Evolutionary conservation across 2,329 filamentous ascomycete genomes (phyloP), one percentile per base, ranked within the genome.

Genomic region (Fusarium acutatum): DNA sequence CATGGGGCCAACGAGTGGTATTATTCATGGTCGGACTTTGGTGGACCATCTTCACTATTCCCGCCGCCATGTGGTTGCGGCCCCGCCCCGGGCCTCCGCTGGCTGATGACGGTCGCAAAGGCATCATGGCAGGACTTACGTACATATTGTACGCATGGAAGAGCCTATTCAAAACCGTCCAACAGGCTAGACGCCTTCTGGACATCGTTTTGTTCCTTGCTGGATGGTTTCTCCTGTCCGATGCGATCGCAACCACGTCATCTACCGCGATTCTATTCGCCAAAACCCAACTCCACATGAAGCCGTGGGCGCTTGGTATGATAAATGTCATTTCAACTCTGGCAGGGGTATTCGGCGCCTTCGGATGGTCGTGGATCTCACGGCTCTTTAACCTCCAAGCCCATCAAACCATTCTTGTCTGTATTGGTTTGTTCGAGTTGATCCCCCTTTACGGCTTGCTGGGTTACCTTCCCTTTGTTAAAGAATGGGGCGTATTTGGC

Each of bases 241-340:
- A 99, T 78, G 95, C 94, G 46, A 95, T 98, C 72, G 96, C 96
- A 13, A 98, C 96, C 0, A 96, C 97, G 1, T 96, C 94, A 38
- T 96, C 95, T 20, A 98, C 96, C 1, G 96, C 96, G 1, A 95
- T 98, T 34, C 87, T 99, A 15, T 99, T 98, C 80, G 96, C 96
- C 44, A 98, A 98, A 84, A 98, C 96, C 0, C 91, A 95, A 72
- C 86, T 99, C 15, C 90, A 93, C 73, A 99, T 99, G 96, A 88
- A 92, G 66, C 92, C 95, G 2, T 94, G 94, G 82, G 93, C 94
- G 6, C 84, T 99, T 30, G 96, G 94, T 11, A 87, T 98, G 80
- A 98, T 99, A 81, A 97, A 95, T 78, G 94, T 98, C 60, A 95
- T 98, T 75, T 94, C 93, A 40, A 98, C 96, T 18, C 83, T 93